Evolutionary conservation across 805 yeast genomes (phyloP), one percentile per base, ranked within the genome.

Genomic region (Ogataea nonfermentans): DNA sequence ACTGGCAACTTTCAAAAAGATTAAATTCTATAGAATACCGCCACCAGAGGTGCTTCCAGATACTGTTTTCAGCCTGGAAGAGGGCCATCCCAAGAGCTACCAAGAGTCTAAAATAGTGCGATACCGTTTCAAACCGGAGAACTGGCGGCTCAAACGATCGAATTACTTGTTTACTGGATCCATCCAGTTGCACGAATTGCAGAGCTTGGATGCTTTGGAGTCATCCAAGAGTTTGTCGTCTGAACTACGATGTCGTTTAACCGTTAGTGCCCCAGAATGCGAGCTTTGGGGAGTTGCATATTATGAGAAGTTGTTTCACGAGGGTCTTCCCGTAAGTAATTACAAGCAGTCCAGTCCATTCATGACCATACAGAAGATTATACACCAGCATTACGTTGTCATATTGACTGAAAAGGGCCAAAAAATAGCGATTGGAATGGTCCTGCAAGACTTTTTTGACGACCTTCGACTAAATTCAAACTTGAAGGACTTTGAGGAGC

Each of bases 391-490:
- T 31, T 57, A 48, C 38, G 47, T 56, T 9, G 32, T 52, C 1
- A 47, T 56, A 15, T 36, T 58, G 20, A 41, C 47, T 4, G 48
- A 43, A 6, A 30, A 43, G 3, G 36, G 38, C 8, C 39, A 31
- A 13, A 26, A 13, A 14, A 39, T 57, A 24, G 61, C 56, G 1
- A 20, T 61, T 8, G 60, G 61, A 2, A 50, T 61, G 55, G 46
- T 52, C 11, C 12, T 61, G 12, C 46, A 53, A 30, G 57, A 48
- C 29, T 50, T 53, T 29, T 53, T 49, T 13, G 60, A 53, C 27
- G 62, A 59, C 36, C 41, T 49, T 11, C 37, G 48, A 44, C 40
- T 48, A 38, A 46, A 40, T 15, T 37, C 48, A 3, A 47, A 48
- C 41, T 24, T 50, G 33, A 33, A 32, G 24, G 51, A 51, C 23